Evolutionary conservation across 148 eudicot species (phyloP).

Genomic region (Nyssa sinensis): DNA sequence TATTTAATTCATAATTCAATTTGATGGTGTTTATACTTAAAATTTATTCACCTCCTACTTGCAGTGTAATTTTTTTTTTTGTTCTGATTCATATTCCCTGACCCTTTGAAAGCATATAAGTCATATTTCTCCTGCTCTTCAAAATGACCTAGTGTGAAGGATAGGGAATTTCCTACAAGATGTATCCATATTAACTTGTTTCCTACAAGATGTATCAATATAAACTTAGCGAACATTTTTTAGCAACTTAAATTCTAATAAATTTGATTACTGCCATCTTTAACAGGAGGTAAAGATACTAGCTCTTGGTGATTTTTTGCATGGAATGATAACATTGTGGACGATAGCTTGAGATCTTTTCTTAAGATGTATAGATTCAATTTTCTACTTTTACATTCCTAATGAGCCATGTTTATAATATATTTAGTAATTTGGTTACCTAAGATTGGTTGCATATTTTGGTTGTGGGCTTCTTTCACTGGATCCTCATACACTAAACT

Average conservation of each 20-base stretch:
- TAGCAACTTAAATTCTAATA: background rate
- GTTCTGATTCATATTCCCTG: background rate
- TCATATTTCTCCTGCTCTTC: background rate
- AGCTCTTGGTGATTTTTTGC: background rate
- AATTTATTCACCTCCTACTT: background rate
- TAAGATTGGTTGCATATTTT: background rate
- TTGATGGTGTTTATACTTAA: background rate
- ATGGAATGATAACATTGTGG: background rate
- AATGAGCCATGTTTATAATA: background rate
- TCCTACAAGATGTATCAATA: no score
- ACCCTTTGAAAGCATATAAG: background rate
- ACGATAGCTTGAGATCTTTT: background rate
- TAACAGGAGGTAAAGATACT: background rate
- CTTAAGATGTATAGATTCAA: background rate
- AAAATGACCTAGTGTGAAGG: background rate
- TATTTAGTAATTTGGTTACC: background rate
- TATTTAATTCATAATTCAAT: background rate
- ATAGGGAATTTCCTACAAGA: background rate
- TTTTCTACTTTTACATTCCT: background rate
- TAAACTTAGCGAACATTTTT: background rate
- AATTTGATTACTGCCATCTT: background rate
- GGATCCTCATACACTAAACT: background rate
- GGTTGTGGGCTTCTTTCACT: background rate
- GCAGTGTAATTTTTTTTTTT: background rate
- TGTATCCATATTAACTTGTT: no score